Evolutionary conservation across 371 early-diverging fungal genomes (phyloP).

Genomic region (Actinomucor elegans): DNA sequence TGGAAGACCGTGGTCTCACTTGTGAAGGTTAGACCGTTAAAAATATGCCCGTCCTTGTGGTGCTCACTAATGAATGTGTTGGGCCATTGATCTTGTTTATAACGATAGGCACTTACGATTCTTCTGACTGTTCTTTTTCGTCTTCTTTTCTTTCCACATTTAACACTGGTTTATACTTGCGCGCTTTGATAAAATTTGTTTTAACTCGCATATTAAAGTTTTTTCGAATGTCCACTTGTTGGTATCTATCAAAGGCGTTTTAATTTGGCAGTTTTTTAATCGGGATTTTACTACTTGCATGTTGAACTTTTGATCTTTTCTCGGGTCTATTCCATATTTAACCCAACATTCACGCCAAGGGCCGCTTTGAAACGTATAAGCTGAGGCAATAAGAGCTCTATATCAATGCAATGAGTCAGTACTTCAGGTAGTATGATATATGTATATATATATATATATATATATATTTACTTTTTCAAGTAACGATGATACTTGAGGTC

Average conservation of each 20-base stretch:
- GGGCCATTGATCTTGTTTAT: too few species aligned
- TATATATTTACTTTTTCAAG: constrained; percentile 24
- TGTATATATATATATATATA: too few species aligned
- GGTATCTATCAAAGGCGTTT: neutral
- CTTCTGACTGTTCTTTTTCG: too few species aligned
- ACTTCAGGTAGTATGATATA: too few species aligned
- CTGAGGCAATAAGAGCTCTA: constrained; percentile 37
- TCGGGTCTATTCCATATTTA: constrained; percentile 63
- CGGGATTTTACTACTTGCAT: constrained; percentile 26
- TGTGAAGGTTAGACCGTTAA: constrained; percentile 15
- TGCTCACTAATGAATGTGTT: too few species aligned
- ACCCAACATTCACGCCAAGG: constrained; percentile 69
- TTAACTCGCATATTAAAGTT: neutral
- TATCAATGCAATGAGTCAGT: neutral
- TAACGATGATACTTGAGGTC: constrained; percentile 17
- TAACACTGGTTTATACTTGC: too few species aligned
- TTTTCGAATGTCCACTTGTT: constrained; percentile 1
- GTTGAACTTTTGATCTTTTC: constrained; percentile 39
- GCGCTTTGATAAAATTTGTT: too few species aligned
- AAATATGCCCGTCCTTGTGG: constrained; percentile 11
- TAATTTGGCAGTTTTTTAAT: neutral
- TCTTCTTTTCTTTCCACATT: neutral
- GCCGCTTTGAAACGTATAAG: constrained; percentile 52
- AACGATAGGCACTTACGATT: too few species aligned
- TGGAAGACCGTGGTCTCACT: constrained; percentile 1